phyloP scores from a whole-genome alignment of 495 filamentous ascomycete species.

The Neurospora sp. region DNA sequence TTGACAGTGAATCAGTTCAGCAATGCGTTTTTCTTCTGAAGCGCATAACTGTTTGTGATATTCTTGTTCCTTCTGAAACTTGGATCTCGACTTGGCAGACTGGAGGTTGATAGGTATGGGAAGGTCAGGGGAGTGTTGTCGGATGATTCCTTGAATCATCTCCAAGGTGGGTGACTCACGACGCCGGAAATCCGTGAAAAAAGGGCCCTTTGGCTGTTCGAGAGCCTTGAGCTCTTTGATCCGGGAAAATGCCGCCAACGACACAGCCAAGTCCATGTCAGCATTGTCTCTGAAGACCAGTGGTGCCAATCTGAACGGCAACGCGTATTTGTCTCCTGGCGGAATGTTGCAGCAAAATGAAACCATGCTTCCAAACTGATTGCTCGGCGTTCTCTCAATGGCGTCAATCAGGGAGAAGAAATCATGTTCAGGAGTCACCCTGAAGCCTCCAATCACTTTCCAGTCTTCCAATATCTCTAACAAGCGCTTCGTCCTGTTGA shows the following conservation, averaged over 20 bases:
- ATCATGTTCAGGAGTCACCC: background rate
- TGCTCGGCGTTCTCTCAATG: background rate
- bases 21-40: background rate
- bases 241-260: background rate
- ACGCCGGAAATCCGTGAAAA: background rate
- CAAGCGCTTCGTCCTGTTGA: background rate
- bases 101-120: background rate
- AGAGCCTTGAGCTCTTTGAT: background rate
- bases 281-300: background rate
- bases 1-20: background rate
- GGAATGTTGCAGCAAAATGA: background rate
- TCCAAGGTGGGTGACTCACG: background rate
- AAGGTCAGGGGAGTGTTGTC: background rate
- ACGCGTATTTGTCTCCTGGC: background rate
- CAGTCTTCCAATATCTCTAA: background rate
- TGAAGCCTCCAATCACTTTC: background rate
- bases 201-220: background rate
- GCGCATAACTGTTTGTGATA: background rate
- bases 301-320: conserved; percentile 1
- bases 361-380: background rate
- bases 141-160: background rate
- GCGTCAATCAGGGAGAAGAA: background rate
- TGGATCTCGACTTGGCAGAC: background rate
- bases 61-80: background rate
- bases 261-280: background rate